Evolutionary conservation across 768 basidiomycete genomes (phyloP).

Genomic region (Flagelloscypha sp.): DNA sequence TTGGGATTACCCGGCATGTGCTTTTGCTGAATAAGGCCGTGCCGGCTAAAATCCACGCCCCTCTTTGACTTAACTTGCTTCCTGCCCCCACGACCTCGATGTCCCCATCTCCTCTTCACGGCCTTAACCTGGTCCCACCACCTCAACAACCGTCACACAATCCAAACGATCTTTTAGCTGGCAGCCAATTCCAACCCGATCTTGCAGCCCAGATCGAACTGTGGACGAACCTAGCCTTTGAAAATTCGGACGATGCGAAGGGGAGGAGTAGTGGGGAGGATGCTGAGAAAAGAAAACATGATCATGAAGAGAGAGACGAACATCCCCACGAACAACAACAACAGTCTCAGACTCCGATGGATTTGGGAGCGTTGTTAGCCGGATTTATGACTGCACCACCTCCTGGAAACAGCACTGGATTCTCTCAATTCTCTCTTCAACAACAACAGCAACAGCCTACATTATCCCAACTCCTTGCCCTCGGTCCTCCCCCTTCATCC

Average conservation of each 20-base stretch:
- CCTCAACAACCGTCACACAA: conserved; percentile 29
- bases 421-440: conserved; percentile 24
- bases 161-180: conserved; percentile 51
- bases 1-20: no score
- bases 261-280: conserved; percentile 24
- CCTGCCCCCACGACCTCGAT: no score
- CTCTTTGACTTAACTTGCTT: no score
- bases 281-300: conserved; percentile 26
- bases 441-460: conserved; percentile 33
- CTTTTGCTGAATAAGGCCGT: no score
- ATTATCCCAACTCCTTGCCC: conserved; percentile 62
- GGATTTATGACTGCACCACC: conserved; percentile 34
- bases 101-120: no score
- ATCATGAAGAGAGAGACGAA: conserved; percentile 36
- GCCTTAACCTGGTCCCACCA: conserved; percentile 73
- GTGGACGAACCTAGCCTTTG: conserved; percentile 78
- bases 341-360: conserved; percentile 16
- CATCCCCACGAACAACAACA: conserved; percentile 34
- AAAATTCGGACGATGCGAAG: conserved; percentile 66
- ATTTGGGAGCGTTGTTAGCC: conserved; percentile 27
- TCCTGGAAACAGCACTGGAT: conserved; percentile 36
- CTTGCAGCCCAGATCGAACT: conserved; percentile 70
- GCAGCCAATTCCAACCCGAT: conserved; percentile 64
- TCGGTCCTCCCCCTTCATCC: conserved; percentile 35
- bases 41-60: no score